phyloP scores from a whole-genome alignment of 345 rosid genomes.

The Iberis pinnata region DNA sequence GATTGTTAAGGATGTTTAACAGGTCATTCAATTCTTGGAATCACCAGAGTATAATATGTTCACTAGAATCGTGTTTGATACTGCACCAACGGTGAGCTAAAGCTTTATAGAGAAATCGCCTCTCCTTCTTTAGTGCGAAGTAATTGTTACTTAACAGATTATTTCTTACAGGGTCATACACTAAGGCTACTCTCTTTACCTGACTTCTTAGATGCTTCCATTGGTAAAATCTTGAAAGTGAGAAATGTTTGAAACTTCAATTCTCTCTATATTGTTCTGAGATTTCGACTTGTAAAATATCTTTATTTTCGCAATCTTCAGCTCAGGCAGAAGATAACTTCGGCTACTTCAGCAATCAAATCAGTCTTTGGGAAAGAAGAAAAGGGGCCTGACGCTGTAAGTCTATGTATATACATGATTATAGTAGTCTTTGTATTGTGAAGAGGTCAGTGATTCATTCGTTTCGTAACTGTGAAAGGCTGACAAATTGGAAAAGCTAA shows the following conservation, averaged over 20 bases:
- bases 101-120: constrained; percentile 2
- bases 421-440: not conserved
- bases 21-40: constrained; percentile 98
- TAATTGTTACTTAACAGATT: constrained; percentile 8
- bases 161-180: constrained; percentile 70
- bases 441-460: constrained; percentile 3
- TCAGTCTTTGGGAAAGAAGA: constrained; percentile 83
- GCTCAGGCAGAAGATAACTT: constrained; percentile 84
- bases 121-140: not conserved
- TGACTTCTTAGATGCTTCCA: constrained; percentile 91
- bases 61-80: constrained; percentile 89
- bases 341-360: constrained; percentile 95
- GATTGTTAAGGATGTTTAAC: constrained; percentile 25
- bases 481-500: constrained; percentile 70
- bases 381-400: constrained; percentile 57
- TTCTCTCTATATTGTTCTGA: not conserved
- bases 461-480: constrained; percentile 39
- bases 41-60: constrained; percentile 82
- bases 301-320: constrained; percentile 34
- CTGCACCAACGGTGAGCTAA: constrained; percentile 91
- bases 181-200: constrained; percentile 84
- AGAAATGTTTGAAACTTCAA: not conserved
- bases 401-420: constrained; percentile 31
- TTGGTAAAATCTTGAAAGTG: constrained; percentile 95
- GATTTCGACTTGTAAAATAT: constrained; percentile 2